These are phyloP conservation scores for Fusarium pseudograminearum DNA, from an alignment of 2,329 filamentous ascomycete genomes.

Conservation along the genomic window DNA sequence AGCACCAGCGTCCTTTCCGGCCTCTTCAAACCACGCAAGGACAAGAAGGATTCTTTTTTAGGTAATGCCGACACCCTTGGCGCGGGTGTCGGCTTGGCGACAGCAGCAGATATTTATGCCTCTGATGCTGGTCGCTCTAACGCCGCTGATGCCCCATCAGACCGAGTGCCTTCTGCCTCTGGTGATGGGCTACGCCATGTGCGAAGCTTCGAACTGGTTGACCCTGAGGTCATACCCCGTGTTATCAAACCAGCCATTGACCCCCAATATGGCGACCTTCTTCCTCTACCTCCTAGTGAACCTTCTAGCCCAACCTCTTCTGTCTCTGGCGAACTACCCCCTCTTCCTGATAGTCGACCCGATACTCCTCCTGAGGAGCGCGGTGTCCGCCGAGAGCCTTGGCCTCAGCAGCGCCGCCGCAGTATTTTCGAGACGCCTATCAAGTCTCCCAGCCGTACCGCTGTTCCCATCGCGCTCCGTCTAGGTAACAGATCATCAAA, in stretches of 20 bases:
- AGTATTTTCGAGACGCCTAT: conserved; percentile 61
- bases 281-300: conserved; percentile 72
- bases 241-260: conserved; percentile 74
- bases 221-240: conserved; percentile 69
- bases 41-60: conserved; percentile 73
- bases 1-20: conserved; percentile 62
- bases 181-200: conserved; percentile 42
- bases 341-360: conserved; percentile 71
- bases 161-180: conserved; percentile 52
- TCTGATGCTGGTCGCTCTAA: conserved; percentile 57
- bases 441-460: conserved; percentile 68
- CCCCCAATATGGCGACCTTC: conserved; percentile 73
- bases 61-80: conserved; percentile 77
- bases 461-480: conserved; percentile 68
- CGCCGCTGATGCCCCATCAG: conserved; percentile 59
- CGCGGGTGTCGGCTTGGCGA: conserved; percentile 74
- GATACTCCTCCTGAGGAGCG: conserved; percentile 66
- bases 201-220: conserved; percentile 56
- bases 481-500: conserved; percentile 59
- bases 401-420: conserved; percentile 61
- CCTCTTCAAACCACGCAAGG: conserved; percentile 60
- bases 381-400: conserved; percentile 54
- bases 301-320: conserved; percentile 61
- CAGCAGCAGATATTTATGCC: conserved; percentile 59
- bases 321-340: conserved; percentile 58